phyloP scores from a whole-genome alignment of 495 filamentous ascomycete genomes.

The Penicillium nucicola region DNA sequence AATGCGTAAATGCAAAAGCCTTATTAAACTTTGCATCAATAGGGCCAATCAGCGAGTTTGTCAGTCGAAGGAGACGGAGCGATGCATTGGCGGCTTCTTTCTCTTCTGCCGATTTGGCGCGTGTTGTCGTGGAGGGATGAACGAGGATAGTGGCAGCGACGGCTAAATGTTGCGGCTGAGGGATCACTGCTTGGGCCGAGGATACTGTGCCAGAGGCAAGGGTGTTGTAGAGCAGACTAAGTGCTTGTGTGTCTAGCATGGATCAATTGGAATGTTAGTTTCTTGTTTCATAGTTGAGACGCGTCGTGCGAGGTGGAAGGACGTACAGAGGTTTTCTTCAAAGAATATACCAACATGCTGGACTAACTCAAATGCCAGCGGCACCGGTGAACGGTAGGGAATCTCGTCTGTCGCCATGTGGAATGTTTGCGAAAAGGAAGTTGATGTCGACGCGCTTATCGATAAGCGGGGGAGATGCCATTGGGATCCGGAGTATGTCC shows the following conservation, averaged over 20 bases:
- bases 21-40: conserved; percentile 41
- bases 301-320: background rate
- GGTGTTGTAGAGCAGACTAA: conserved; percentile 63
- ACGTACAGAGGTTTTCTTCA: conserved; percentile 70
- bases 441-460: conserved; percentile 22
- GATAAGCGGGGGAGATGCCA: conserved; percentile 14
- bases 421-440: conserved; percentile 4
- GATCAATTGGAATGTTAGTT: conserved; percentile 8
- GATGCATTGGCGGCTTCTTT: conserved; percentile 52
- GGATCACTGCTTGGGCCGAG: conserved; percentile 45
- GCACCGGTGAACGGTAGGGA: conserved; percentile 48
- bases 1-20: conserved; percentile 54
- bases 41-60: conserved; percentile 51
- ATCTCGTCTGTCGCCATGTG: conserved; percentile 18
- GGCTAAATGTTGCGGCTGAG: conserved; percentile 57
- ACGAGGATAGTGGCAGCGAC: conserved; percentile 65
- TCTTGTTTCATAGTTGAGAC: no score
- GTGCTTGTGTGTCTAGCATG: conserved; percentile 60
- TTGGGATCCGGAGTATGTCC: background rate
- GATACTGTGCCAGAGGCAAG: conserved; percentile 53
- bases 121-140: conserved; percentile 67
- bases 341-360: conserved; percentile 69
- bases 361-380: conserved; percentile 59
- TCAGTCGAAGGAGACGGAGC: conserved; percentile 56
- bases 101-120: conserved; percentile 50